Evolutionary conservation across 805 yeast species (phyloP).

Genomic region (Kodamaea kakaduensis): DNA sequence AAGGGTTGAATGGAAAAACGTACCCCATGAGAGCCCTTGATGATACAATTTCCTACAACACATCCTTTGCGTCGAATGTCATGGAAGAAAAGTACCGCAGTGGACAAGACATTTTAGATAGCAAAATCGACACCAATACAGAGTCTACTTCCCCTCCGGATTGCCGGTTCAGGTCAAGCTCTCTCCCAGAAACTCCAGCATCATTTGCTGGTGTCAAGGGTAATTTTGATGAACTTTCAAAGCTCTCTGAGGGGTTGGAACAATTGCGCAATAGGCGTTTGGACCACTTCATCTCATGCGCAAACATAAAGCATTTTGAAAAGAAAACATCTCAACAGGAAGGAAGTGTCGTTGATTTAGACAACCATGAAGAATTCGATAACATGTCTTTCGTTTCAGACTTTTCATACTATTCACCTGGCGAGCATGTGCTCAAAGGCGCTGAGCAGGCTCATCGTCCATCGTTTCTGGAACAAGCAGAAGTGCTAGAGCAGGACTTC

Average conservation of each 20-base stretch:
- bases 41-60: constrained; percentile 7
- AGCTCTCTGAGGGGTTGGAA: constrained; percentile 12
- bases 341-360: constrained; percentile 4
- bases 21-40: not conserved
- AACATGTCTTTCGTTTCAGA: constrained; percentile 22
- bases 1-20: no score
- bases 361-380: constrained; percentile 15
- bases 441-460: not conserved
- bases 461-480: no score
- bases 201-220: not conserved
- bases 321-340: not conserved
- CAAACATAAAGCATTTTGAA: constrained; percentile 8
- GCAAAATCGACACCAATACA: constrained; percentile 7
- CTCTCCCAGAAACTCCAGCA: constrained; percentile 17
- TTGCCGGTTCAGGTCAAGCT: constrained; percentile 15
- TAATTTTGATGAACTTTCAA: constrained; percentile 6
- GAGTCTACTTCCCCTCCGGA: constrained; percentile 13
- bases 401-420: constrained; percentile 20
- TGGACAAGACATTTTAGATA: not conserved
- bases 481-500: no score
- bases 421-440: constrained; percentile 5
- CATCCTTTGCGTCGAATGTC: constrained; percentile 13
- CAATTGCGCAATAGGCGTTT: constrained; percentile 17
- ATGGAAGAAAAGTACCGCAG: constrained; percentile 9
- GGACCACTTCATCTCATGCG: constrained; percentile 21